Evolutionary conservation across 345 rosid genomes (phyloP).

Genomic region (Pistacia atlantica): DNA sequence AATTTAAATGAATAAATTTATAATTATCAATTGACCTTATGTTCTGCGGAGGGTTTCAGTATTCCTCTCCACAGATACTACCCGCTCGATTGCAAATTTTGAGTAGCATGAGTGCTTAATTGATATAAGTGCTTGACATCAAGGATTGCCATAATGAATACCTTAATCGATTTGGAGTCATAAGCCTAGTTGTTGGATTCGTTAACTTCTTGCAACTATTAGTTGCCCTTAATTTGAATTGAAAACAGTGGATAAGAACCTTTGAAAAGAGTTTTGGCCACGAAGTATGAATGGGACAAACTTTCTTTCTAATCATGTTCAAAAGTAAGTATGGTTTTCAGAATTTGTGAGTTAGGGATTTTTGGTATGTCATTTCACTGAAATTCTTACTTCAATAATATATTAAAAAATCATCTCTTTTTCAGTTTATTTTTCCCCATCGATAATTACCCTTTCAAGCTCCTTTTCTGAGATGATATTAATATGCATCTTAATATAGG

Average conservation of each 20-base stretch:
- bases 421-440: constrained; percentile 4
- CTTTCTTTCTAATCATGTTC: constrained; percentile 17
- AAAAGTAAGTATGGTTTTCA: constrained; percentile 16
- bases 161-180: not conserved
- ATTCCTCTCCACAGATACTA: not conserved
- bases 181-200: not conserved
- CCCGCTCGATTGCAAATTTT: not conserved
- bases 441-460: constrained; percentile 20
- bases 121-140: not conserved
- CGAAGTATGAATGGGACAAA: not conserved
- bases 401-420: not conserved
- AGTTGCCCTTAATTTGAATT: not conserved
- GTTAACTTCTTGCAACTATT: constrained; percentile 10
- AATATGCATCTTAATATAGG: constrained; percentile 46
- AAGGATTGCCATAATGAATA: not conserved
- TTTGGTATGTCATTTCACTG: constrained; percentile 8
- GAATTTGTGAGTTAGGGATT: constrained; percentile 18
- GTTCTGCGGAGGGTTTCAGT: not conserved
- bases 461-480: constrained; percentile 19
- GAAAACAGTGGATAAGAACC: not conserved
- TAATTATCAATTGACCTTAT: not conserved
- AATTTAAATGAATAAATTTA: not conserved
- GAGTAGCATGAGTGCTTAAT: not conserved
- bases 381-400: not conserved
- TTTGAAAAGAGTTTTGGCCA: not conserved